Base-by-base conservation (phyloP, 805 yeast species). In the Cyberlindnera mississippiensis region DNA sequence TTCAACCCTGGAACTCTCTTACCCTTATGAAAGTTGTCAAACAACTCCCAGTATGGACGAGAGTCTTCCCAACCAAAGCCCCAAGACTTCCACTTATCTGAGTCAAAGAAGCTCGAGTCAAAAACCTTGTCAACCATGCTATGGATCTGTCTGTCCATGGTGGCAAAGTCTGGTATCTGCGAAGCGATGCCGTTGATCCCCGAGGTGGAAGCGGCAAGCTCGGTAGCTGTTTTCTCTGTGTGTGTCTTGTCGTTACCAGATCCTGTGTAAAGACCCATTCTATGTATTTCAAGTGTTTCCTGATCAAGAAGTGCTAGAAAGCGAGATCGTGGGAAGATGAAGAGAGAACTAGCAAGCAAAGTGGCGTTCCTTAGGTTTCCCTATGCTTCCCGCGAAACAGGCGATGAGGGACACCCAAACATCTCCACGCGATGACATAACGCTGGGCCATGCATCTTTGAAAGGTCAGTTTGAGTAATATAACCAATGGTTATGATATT, bases 1-100 rank as follows among this genome's bases (percentile, higher is more conserved):
- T 72, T 72, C 35, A 69, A 57, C 0, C 82, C 82, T 35, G 60
- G 33, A 7, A 39, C 30, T 6, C 37, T 16, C 12, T 19, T 38
- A 4, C 54, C 58, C 15, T 43, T 44, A n/a, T 42, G 27, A 17
- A 42, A 35, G 28, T 44, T 40, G 13, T 42, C 35, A 41, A 45
- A 40, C 17, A 38, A 33, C 13, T 47, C 44, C 51, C 49, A 44
- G n/a, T 37, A 31, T 12, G 46, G 48, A n/a, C n/a, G n/a, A n/a
- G n/a, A n/a, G n/a, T n/a, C n/a, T 24, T 32, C 22, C 11, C 24
- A 29, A 11, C 32, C 36, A 18, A 34, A 15, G 8, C 42, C 42
- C 35, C 39, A 43, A 2, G 43, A 20, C 20, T 33, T 36, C 40
- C 50, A 37, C 14, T 19, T 18, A 24, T 38, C 44, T 4, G 11